Evolutionary conservation across 768 basidiomycete genomes (phyloP).

Genomic region (Hydnomerulius pinastri): DNA sequence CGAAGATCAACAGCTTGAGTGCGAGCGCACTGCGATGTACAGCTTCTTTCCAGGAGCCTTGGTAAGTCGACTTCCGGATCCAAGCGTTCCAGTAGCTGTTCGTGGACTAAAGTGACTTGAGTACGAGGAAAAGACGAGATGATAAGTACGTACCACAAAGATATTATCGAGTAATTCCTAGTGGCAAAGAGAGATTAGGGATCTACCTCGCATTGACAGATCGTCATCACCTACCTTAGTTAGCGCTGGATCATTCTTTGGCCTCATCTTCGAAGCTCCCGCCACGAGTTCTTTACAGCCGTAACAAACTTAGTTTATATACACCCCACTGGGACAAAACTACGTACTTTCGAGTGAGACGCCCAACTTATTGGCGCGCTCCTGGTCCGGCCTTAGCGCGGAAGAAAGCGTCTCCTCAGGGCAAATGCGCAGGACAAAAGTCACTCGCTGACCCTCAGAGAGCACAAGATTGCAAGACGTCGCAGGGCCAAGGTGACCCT

Average conservation of each 20-base stretch:
- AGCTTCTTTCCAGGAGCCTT: conserved; percentile 93
- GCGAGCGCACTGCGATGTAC: conserved; percentile 93
- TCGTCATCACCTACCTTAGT: conserved; percentile 50
- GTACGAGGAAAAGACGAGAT: neutral
- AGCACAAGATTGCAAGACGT: conserved; percentile 61
- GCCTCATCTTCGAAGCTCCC: conserved; percentile 47
- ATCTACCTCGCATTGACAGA: neutral
- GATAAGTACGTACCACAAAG: conserved; percentile 44
- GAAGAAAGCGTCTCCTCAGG: conserved; percentile 38
- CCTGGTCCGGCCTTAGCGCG: conserved; percentile 34
- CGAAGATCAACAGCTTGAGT: conserved; percentile 89
- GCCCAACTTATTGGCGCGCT: conserved; percentile 45
- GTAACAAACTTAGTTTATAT: no score
- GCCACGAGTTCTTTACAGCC: conserved; percentile 41
- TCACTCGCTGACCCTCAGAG: conserved; percentile 86
- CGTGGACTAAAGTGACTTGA: conserved; percentile 51
- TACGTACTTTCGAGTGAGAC: conserved; percentile 45
- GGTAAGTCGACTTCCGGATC: conserved; percentile 88
- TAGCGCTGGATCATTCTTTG: conserved; percentile 70
- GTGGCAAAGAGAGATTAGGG: neutral
- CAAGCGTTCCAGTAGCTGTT: conserved; percentile 85
- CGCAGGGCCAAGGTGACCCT: conserved; percentile 76
- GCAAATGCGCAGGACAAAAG: conserved; percentile 79
- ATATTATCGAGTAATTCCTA: conserved; percentile 60
- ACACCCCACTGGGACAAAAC: no score